A percentile compares a stretch with the other conserved stretches of the same genome.
These are phyloP conservation scores for Aquanectria penicillioides DNA, from an alignment of 2,329 filamentous ascomycete genomes.

Conservation along the genomic window DNA sequence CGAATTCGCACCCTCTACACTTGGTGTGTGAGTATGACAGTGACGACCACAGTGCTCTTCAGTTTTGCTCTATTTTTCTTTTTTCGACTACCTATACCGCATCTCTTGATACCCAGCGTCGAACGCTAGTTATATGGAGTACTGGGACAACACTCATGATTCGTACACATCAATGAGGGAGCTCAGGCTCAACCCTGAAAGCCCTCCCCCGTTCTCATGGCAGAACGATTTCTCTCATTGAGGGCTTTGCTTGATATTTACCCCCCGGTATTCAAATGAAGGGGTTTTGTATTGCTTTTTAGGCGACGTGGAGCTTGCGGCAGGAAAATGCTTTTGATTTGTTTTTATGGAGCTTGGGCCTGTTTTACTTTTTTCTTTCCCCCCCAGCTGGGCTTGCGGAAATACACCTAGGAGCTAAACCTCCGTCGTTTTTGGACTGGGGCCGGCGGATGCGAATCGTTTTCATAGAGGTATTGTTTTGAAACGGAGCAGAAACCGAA, in stretches of 20 bases:
- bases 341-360: conserved; percentile 37
- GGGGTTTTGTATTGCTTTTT: conserved; percentile 33
- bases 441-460: conserved; percentile 14
- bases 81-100: conserved; percentile 44
- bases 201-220: conserved; percentile 20
- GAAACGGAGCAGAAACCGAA: conserved; percentile 18
- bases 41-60: conserved; percentile 36
- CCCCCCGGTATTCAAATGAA: conserved; percentile 27
- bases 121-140: conserved; percentile 36
- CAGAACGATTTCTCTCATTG: conserved; percentile 31
- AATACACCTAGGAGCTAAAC: conserved; percentile 17
- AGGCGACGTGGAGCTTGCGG: conserved; percentile 33
- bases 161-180: conserved; percentile 35
- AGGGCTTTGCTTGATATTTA: conserved; percentile 22
- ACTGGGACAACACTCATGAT: conserved; percentile 34
- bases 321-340: conserved; percentile 41
- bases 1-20: conserved; percentile 17
- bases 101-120: conserved; percentile 45
- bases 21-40: conserved; percentile 41
- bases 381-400: conserved; percentile 17
- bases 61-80: conserved; percentile 39
- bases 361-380: conserved; percentile 18
- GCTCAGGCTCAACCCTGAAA: conserved; percentile 23
- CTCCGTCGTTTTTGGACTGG: conserved; percentile 7
- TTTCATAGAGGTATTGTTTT: conserved; percentile 25